Evolutionary conservation across 352 stramenopile genomes (phyloP).

Genomic region (Thalassiosira ordinaria): DNA sequence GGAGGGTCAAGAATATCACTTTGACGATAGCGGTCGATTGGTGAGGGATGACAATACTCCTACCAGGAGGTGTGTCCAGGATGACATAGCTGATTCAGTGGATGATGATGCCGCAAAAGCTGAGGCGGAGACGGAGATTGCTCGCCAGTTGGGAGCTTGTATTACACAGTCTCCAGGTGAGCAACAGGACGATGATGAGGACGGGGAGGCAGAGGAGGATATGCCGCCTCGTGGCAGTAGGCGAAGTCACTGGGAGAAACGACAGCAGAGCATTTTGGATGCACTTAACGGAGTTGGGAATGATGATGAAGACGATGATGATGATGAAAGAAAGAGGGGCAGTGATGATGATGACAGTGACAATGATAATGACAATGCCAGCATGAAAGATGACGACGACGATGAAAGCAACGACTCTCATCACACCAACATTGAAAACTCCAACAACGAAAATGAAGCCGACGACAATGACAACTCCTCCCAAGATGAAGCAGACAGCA

Average conservation of each 20-base stretch:
- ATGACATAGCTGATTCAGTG: too few species aligned
- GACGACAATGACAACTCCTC: conserved; percentile 4
- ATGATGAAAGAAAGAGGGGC: conserved; percentile 6
- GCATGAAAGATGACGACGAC: conserved; percentile 17
- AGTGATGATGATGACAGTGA: conserved; percentile 21
- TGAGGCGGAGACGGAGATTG: not conserved
- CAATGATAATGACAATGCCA: conserved; percentile 9
- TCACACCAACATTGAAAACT: not conserved
- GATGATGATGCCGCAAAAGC: not conserved
- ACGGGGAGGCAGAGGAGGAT: conserved; percentile 23
- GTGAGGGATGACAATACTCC: too few species aligned
- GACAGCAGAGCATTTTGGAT: conserved; percentile 24
- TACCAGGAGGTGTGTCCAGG: too few species aligned
- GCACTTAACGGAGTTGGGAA: not conserved
- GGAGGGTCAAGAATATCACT: conserved; percentile 23
- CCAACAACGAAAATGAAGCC: too few species aligned
- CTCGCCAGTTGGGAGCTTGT: not conserved
- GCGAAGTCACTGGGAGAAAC: conserved; percentile 3
- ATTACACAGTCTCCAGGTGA: conserved; percentile 16
- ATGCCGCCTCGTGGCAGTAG: not conserved
- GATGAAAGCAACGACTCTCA: not conserved
- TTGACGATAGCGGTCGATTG: not conserved
- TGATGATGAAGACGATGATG: conserved; percentile 9
- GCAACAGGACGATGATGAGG: conserved; percentile 16
- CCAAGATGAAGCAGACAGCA: conserved; percentile 1